Conservation (phyloP, 192 early-diverging fungal species). For the Coemansia asiatica region DNA sequence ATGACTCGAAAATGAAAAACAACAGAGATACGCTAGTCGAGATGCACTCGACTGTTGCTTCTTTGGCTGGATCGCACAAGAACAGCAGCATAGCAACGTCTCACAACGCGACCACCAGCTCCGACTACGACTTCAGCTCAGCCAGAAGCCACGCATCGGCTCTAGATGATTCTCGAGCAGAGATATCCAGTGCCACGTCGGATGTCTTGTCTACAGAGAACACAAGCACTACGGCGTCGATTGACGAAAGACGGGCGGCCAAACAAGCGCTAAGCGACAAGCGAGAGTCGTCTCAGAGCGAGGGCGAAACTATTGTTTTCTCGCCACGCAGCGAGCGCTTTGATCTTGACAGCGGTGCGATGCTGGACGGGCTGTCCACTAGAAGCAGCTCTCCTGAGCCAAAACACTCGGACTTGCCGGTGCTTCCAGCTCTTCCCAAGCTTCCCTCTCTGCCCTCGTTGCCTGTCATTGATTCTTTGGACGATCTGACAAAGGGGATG, state of each 20-base stretch:
- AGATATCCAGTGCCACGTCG: background rate
- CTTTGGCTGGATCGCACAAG: background rate
- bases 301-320: conserved; percentile 49
- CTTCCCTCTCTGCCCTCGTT: background rate
- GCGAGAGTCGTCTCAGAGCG: conserved; percentile 51
- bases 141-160: conserved; percentile 1
- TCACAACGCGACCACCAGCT: conserved; percentile 7
- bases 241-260: conserved; percentile 8
- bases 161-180: background rate
- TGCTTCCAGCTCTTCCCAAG: conserved; percentile 13
- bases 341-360: background rate
- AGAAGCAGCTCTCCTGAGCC: conserved; percentile 10
- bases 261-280: conserved; percentile 23
- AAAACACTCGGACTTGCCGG: conserved; percentile 22
- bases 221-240: conserved; percentile 5
- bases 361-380: conserved; percentile 3
- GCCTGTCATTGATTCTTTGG: conserved; percentile 21
- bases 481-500: conserved; percentile 41
- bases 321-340: conserved; percentile 26
- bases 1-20: conserved; percentile 7
- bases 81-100: conserved; percentile 6
- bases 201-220: conserved; percentile 3
- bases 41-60: background rate
- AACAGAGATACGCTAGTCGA: conserved; percentile 40
- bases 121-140: conserved; percentile 5